Conservation (phyloP, 768 basidiomycete species). For the Chalciporus sphaerocephalus region DNA sequence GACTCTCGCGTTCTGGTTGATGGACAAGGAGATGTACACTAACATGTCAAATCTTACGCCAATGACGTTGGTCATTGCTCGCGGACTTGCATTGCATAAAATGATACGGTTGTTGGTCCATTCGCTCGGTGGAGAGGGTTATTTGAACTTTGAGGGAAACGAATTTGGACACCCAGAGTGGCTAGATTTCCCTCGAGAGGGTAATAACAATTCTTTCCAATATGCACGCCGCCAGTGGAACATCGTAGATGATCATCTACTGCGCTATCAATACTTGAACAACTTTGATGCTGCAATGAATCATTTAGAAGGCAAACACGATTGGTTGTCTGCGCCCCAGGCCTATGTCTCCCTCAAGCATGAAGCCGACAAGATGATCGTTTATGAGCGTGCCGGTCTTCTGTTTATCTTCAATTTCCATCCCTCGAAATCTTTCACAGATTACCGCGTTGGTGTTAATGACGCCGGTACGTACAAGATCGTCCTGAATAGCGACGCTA, state of each 20-base stretch:
- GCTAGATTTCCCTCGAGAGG: constrained; percentile 98
- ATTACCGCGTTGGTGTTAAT: constrained; percentile 92
- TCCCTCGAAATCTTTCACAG: constrained; percentile 82
- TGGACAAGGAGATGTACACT: constrained; percentile 99
- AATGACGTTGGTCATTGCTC: constrained; percentile 79
- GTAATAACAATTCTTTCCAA: constrained; percentile 94
- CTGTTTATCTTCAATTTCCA: constrained; percentile 98
- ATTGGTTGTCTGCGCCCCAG: constrained; percentile 81
- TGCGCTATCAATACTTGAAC: constrained; percentile 94
- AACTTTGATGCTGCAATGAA: constrained; percentile 95
- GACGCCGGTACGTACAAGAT: constrained; percentile 79
- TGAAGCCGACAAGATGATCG: constrained; percentile 88
- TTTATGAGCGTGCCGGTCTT: constrained; percentile 89
- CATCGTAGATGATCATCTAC: constrained; percentile 74
- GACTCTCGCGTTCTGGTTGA: constrained; percentile 97
- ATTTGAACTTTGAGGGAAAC: constrained; percentile 96
- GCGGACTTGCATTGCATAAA: constrained; percentile 93
- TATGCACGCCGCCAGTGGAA: constrained; percentile 98
- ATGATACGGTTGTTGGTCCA: constrained; percentile 96
- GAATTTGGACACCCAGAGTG: constrained; percentile 99
- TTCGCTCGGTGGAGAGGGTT: constrained; percentile 93
- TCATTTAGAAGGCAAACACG: constrained; percentile 67
- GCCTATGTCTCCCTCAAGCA: constrained; percentile 94
- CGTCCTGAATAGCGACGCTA: constrained; percentile 81
- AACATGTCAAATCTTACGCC: constrained; percentile 88